A percentile compares a stretch with the other conserved stretches of the same genome.
phyloP scores from a whole-genome alignment of 495 filamentous ascomycete species.

The Hyaloscypha bicolor region DNA sequence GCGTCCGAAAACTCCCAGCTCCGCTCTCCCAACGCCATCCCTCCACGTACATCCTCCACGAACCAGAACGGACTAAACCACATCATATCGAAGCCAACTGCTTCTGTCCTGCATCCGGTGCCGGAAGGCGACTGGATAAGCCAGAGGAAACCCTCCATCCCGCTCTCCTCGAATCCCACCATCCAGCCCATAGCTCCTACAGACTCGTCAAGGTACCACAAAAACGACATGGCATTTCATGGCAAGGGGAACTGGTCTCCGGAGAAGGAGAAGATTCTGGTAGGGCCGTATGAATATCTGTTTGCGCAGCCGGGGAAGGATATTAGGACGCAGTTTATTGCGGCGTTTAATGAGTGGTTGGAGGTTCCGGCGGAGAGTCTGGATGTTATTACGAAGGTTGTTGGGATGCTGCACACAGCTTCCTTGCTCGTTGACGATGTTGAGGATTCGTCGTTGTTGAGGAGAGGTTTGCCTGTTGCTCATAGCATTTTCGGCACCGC shows the following conservation, averaged over 20 bases:
- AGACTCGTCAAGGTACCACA: constrained; percentile 43
- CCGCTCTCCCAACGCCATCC: constrained; percentile 62
- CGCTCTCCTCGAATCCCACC: constrained; percentile 23
- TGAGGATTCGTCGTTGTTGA: constrained; percentile 80
- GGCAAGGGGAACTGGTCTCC: constrained; percentile 58
- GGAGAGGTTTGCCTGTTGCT: constrained; percentile 88
- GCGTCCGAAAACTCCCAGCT: constrained; percentile 10
- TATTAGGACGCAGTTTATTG: constrained; percentile 80
- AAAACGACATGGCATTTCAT: constrained; percentile 46
- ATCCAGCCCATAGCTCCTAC: constrained; percentile 7
- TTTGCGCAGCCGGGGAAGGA: constrained; percentile 87
- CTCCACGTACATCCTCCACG: constrained; percentile 71
- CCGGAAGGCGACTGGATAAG: constrained; percentile 57
- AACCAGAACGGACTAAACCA: constrained; percentile 34
- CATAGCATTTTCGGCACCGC: constrained; percentile 94
- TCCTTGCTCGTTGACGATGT: constrained; percentile 94
- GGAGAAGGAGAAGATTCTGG: constrained; percentile 76
- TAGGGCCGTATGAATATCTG: constrained; percentile 89
- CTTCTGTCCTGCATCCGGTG: constrained; percentile 50
- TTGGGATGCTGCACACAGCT: constrained; percentile 92
- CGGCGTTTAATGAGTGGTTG: constrained; percentile 89
- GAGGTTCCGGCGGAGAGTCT: constrained; percentile 78
- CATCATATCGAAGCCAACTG: constrained; percentile 42
- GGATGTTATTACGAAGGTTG: constrained; percentile 80
- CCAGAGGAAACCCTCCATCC: constrained; percentile 21